Percentiles rank a stretch among this genome's conserved stretches.
These are phyloP conservation scores for Deuterostichococcus epilithicus DNA, from an alignment of 139 green algal genomes.

Conservation along the genomic window DNA sequence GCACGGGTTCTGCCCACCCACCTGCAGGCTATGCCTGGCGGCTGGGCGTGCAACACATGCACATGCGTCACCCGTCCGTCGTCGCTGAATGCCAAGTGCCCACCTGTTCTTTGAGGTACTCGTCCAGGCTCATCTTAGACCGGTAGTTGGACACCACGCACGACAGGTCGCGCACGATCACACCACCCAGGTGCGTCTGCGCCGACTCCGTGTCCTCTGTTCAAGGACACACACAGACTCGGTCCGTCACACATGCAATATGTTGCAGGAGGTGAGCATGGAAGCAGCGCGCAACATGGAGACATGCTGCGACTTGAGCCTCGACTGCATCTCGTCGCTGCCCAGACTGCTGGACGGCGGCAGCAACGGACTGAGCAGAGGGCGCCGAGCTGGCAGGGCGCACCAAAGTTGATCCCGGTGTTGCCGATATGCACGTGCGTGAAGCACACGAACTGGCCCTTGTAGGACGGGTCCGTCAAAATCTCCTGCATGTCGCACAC, in stretches of 20 bases:
- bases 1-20: no score
- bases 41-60: no score
- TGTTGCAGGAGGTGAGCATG: not conserved
- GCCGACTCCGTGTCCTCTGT: constrained; percentile 85
- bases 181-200: constrained; percentile 78
- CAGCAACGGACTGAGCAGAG: constrained; percentile 1
- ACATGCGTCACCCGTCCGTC: no score
- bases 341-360: not conserved
- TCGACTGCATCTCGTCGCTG: no score
- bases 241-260: not conserved
- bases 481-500: constrained; percentile 98
- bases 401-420: constrained; percentile 90
- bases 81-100: no score
- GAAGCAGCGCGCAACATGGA: not conserved
- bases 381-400: no score
- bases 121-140: constrained; percentile 74
- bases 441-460: constrained; percentile 96
- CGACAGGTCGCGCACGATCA: constrained; percentile 84
- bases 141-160: constrained; percentile 95
- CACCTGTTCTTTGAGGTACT: constrained; percentile 71
- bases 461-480: constrained; percentile 96
- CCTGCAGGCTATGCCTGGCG: no score
- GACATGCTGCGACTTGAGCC: not conserved
- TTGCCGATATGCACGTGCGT: constrained; percentile 98
- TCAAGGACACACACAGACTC: not conserved